Percentiles rank a stretch among this genome's conserved stretches.
Conservation (phyloP, 2,329 filamentous ascomycete species). For the Boeremia lycopersici region DNA sequence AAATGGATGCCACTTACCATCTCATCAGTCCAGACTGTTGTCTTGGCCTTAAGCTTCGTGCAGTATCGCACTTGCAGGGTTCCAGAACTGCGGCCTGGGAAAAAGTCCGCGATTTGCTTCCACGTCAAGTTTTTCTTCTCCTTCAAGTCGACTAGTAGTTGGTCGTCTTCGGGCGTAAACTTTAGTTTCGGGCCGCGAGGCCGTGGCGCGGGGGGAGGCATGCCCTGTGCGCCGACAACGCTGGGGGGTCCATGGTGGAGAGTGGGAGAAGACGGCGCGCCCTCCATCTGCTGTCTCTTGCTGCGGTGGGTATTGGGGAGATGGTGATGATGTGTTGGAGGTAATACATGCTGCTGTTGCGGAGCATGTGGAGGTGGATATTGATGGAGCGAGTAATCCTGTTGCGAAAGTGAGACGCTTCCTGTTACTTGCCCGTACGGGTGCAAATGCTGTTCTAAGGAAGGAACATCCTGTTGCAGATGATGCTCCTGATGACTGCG, state of each 20-base stretch:
- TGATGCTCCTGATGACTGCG: slow-evolving; percentile 53
- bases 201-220: slow-evolving; percentile 80
- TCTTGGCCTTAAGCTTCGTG: slow-evolving; percentile 93
- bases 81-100: slow-evolving; percentile 86
- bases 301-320: slow-evolving; percentile 72
- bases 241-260: slow-evolving; percentile 71
- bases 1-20: slow-evolving; percentile 66
- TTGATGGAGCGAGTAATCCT: slow-evolving; percentile 45
- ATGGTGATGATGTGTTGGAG: slow-evolving; percentile 73
- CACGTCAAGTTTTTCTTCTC: slow-evolving; percentile 94
- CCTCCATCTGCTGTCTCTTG: slow-evolving; percentile 65
- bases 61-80: slow-evolving; percentile 94
- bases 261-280: slow-evolving; percentile 43
- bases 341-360: slow-evolving; percentile 34
- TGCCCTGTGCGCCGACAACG: slow-evolving; percentile 83
- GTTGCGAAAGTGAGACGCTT: slow-evolving; percentile 48
- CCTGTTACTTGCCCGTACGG: slow-evolving; percentile 46
- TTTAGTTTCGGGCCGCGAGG: slow-evolving; percentile 90
- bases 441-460: slow-evolving; percentile 48
- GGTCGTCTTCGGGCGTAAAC: slow-evolving; percentile 91
- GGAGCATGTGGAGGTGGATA: slow-evolving; percentile 38
- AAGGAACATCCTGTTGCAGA: slow-evolving; percentile 46
- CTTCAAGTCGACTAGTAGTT: slow-evolving; percentile 85
- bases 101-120: slow-evolving; percentile 98
- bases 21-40: slow-evolving; percentile 90